A percentile compares a stretch with the other conserved stretches of the same genome.
Conservation (phyloP, 2,329 filamentous ascomycete species). For the Berkeleyomyces basicola region DNA sequence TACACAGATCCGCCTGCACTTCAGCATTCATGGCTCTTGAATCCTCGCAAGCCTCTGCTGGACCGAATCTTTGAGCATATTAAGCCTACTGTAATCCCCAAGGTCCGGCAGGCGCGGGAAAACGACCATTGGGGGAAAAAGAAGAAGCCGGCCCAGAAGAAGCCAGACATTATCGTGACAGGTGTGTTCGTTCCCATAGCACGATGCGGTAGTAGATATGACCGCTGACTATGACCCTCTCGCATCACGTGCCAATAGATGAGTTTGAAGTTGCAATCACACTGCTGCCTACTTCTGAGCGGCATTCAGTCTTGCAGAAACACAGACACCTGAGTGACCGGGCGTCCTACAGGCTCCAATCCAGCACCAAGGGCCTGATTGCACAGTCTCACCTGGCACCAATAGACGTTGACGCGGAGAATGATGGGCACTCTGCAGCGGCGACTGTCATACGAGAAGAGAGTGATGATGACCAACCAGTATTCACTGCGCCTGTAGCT, state of each 20-base stretch:
- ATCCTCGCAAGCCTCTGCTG: slow-evolving; percentile 57
- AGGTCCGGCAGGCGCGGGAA: slow-evolving; percentile 68
- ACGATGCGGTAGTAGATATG: neutral
- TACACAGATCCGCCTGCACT: slow-evolving; percentile 86
- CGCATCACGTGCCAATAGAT: slow-evolving; percentile 37
- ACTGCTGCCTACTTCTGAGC: slow-evolving; percentile 67
- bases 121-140: slow-evolving; percentile 45
- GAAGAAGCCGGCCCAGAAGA: slow-evolving; percentile 56
- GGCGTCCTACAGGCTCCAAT: slow-evolving; percentile 20
- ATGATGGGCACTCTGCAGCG: neutral
- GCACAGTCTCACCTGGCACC: slow-evolving; percentile 7
- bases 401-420: slow-evolving; percentile 5
- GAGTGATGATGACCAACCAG: slow-evolving; percentile 20
- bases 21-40: slow-evolving; percentile 68
- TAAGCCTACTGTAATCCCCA: slow-evolving; percentile 73
- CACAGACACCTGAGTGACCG: slow-evolving; percentile 49
- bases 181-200: slow-evolving; percentile 34
- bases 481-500: slow-evolving; percentile 22
- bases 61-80: slow-evolving; percentile 72
- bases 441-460: slow-evolving; percentile 13
- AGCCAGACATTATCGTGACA: slow-evolving; percentile 55
- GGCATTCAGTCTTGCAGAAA: slow-evolving; percentile 75
- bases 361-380: slow-evolving; percentile 6
- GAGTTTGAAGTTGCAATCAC: slow-evolving; percentile 95
- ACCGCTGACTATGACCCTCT: slow-evolving; percentile 6